Evolutionary conservation across 148 eudicot species (phyloP).

Genomic region (Fagopyrum homotropicum): DNA sequence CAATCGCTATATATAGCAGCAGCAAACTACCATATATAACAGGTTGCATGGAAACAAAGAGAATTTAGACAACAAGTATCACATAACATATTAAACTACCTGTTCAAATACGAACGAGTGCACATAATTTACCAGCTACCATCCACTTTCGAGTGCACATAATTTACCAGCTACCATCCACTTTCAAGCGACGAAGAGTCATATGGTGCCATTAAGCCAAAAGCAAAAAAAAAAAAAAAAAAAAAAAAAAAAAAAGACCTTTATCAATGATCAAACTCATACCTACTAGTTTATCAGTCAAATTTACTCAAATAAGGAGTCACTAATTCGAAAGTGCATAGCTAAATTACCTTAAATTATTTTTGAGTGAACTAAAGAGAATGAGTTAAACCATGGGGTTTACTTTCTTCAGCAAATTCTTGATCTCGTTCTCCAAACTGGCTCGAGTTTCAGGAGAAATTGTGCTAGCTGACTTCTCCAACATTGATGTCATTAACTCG

Average conservation of each 20-base stretch:
- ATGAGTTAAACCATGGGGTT: constrained; percentile 6
- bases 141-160: neutral
- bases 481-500: constrained; percentile 59
- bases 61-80: neutral
- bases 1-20: neutral
- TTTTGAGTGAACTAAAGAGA: neutral
- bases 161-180: constrained; percentile 1
- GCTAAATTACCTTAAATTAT: constrained; percentile 4
- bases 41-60: neutral
- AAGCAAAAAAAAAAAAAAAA: neutral
- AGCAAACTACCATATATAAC: neutral
- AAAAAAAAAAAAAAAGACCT: neutral
- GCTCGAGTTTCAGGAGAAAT: constrained; percentile 54
- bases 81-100: neutral
- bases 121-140: neutral
- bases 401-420: constrained; percentile 51
- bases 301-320: neutral
- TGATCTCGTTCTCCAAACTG: constrained; percentile 55
- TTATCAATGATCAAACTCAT: neutral
- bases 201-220: neutral
- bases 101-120: neutral
- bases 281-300: constrained; percentile 3
- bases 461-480: constrained; percentile 57
- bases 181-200: neutral
- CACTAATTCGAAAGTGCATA: neutral